These are phyloP conservation scores for Ophiobolus disseminans DNA, from an alignment of 2,329 filamentous ascomycete genomes.

Conservation along the genomic window DNA sequence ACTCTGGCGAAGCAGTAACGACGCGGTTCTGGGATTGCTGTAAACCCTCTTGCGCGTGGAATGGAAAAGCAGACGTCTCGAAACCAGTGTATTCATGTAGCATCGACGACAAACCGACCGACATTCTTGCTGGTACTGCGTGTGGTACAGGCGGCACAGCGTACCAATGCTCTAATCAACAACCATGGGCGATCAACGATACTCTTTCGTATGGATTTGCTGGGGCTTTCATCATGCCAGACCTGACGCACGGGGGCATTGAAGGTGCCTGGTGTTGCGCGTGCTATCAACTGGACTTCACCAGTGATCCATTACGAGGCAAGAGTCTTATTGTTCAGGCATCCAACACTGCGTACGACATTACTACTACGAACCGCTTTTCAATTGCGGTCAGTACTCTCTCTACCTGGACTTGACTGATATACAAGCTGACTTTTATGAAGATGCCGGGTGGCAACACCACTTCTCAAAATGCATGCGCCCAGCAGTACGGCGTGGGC, in stretches of 20 bases:
- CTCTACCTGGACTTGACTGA: not conserved
- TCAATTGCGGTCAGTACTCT: slow-evolving; percentile 42
- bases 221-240: slow-evolving; percentile 60
- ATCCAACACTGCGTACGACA: slow-evolving; percentile 63
- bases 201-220: slow-evolving; percentile 69
- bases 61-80: slow-evolving; percentile 62
- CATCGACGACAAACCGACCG: slow-evolving; percentile 60
- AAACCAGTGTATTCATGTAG: slow-evolving; percentile 63
- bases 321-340: slow-evolving; percentile 71
- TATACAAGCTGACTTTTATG: slow-evolving; percentile 15
- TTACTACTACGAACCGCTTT: slow-evolving; percentile 43
- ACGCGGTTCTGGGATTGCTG: slow-evolving; percentile 66
- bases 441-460: slow-evolving; percentile 49
- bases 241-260: slow-evolving; percentile 50
- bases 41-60: slow-evolving; percentile 71
- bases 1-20: slow-evolving; percentile 42
- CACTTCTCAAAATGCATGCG: slow-evolving; percentile 42
- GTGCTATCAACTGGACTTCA: slow-evolving; percentile 69
- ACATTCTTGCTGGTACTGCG: slow-evolving; percentile 57
- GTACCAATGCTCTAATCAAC: slow-evolving; percentile 66
- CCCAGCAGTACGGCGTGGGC: slow-evolving; percentile 40
- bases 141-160: slow-evolving; percentile 63
- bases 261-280: slow-evolving; percentile 71
- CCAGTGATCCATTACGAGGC: slow-evolving; percentile 60
- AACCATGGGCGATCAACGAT: slow-evolving; percentile 67